Conservation (phyloP, 495 filamentous ascomycete genomes). For the Poronia punctata region DNA sequence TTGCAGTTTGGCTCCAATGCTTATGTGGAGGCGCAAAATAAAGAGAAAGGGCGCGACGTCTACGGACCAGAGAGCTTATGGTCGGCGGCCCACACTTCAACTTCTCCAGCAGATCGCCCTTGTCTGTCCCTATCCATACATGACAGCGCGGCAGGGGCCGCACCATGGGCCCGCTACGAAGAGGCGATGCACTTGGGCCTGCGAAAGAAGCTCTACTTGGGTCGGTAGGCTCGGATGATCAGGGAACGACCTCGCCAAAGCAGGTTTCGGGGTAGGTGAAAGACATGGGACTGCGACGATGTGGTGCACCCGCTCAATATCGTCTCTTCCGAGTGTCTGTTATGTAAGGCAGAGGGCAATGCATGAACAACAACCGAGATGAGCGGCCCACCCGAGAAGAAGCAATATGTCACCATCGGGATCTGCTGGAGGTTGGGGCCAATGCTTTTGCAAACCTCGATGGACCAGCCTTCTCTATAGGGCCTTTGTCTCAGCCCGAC, state of each 20-base stretch:
- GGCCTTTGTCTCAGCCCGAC: too few species aligned
- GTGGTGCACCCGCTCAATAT: too few species aligned
- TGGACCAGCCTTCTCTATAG: too few species aligned
- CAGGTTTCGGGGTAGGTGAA: too few species aligned
- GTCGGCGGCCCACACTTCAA: background rate
- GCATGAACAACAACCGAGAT: too few species aligned
- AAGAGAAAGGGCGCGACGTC: constrained; percentile 4
- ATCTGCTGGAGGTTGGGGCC: too few species aligned
- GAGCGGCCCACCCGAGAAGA: too few species aligned
- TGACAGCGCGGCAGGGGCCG: background rate
- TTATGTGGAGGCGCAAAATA: background rate
- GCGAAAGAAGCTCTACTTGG: constrained; percentile 13
- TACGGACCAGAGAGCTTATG: background rate
- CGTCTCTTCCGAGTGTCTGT: too few species aligned
- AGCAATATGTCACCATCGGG: too few species aligned
- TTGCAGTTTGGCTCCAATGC: constrained; percentile 2
- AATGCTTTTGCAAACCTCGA: too few species aligned
- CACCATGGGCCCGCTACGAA: constrained; percentile 15
- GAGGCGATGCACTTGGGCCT: constrained; percentile 18
- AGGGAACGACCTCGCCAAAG: background rate
- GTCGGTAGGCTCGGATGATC: constrained; percentile 8
- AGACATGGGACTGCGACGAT: too few species aligned
- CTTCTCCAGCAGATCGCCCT: constrained; percentile 1
- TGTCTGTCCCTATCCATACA: constrained; percentile 4
- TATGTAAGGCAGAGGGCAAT: too few species aligned